Evolutionary conservation across 345 rosid genomes (phyloP).

Genomic region (Geranium rotundifolium): DNA sequence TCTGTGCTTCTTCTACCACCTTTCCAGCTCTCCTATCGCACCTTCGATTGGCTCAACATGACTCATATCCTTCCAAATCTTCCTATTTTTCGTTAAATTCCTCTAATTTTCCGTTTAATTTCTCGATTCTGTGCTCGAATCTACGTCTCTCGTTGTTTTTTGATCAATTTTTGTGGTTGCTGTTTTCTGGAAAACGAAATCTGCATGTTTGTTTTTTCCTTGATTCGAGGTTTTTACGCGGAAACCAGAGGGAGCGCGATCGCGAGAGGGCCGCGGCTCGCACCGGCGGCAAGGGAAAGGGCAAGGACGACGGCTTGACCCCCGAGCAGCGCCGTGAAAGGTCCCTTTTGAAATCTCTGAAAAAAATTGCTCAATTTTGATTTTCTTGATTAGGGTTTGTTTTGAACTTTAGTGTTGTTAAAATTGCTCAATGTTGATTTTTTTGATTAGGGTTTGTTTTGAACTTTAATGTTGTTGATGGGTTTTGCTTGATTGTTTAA

Average conservation of each 20-base stretch:
- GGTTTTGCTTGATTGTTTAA: not conserved
- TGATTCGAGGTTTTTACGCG: conserved; percentile 18
- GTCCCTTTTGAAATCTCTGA: conserved; percentile 9
- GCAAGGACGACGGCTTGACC: conserved; percentile 39
- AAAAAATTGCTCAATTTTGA: not conserved
- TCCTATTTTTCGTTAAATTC: no score
- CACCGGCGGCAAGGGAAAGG: conserved; percentile 10
- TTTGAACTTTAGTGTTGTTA: no score
- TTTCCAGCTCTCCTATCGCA: not conserved
- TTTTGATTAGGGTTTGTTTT: not conserved
- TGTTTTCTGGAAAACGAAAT: no score
- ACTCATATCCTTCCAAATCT: not conserved
- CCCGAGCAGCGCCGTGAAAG: conserved; percentile 59
- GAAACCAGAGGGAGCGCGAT: conserved; percentile 48
- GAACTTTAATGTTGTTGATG: not conserved
- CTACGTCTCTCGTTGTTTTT: not conserved
- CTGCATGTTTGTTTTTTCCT: not conserved
- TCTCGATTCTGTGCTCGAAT: not conserved
- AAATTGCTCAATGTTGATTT: not conserved
- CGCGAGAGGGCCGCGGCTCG: conserved; percentile 44
- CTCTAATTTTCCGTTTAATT: no score
- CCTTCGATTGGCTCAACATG: not conserved
- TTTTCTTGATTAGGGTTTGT: not conserved
- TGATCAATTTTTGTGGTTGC: not conserved
- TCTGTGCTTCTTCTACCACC: not conserved